Evolutionary conservation across 2,329 filamentous ascomycete species (phyloP), one percentile per base, ranked within the genome.

Genomic region (Ceratocystis huliohia): DNA sequence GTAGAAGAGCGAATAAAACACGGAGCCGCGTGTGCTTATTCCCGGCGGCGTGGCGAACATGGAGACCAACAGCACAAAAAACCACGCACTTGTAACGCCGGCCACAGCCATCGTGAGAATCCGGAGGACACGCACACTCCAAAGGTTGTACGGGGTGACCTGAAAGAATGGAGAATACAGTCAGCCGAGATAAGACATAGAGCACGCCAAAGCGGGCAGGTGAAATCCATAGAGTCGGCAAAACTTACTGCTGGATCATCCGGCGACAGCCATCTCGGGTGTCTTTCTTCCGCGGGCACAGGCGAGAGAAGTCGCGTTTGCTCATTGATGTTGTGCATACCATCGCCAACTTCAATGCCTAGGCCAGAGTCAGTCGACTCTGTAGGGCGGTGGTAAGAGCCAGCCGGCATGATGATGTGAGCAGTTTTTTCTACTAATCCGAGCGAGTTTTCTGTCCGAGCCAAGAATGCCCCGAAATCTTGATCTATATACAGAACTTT

Each of bases 81-180:
- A 97, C 93, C 93, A 97, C n/a, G 91, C 72, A 72, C 95, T 91
- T 66, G 86, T 89, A 71, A 92, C 74, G 64, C 85, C 75, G 22
- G 93, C 80, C 73, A 96, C 89, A 46, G 90, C 71, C 66, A 96
- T 80, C 4, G 91, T 93, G 68, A 94, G 75, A 73, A 86, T 89
- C 73, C 91, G 85, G 65, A 94, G 80, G 61, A 88, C 83, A 20
- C 94, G 87, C 63, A 99, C 88, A 68, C 85, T 90, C 88, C 91
- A 96, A 46, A 97, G 83, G 72, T 99, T 99, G 78, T 96, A 96
- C 0, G 94, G 94, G 2, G 91, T 89, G 75, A 96, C 89, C 72
- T 71, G 3, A 41, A 13, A 41, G 10, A 41, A 41, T 3, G 5
- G 41, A n/a, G 45, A 20, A 15, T 22, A 30, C n/a, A 17, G 5